Conservation (phyloP, 768 basidiomycete genomes). For the Termitomyces sp. region DNA sequence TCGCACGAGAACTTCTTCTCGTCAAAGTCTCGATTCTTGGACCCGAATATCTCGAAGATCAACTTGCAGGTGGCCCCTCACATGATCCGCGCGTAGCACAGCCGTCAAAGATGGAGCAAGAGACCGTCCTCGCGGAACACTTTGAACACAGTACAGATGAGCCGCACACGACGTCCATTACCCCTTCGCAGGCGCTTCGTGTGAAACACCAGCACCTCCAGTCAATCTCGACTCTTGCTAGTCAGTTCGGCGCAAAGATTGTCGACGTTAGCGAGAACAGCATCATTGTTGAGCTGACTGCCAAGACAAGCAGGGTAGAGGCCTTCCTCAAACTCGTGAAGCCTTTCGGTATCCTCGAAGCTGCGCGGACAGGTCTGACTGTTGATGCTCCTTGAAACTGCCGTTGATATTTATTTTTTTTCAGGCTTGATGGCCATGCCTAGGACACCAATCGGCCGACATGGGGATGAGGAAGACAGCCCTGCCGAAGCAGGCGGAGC, state of each 20-base stretch:
- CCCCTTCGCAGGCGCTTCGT: constrained; percentile 82
- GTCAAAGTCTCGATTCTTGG: constrained; percentile 97
- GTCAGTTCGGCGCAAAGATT: constrained; percentile 88
- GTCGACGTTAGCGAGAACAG: constrained; percentile 95
- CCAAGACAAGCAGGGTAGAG: constrained; percentile 86
- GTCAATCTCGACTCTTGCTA: constrained; percentile 77
- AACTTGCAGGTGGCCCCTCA: constrained; percentile 79
- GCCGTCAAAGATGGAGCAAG: constrained; percentile 59
- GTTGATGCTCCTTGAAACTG: neutral
- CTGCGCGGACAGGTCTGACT: constrained; percentile 78
- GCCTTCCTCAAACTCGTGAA: constrained; percentile 89
- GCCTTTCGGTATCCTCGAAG: constrained; percentile 94
- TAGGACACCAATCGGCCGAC: constrained; percentile 73
- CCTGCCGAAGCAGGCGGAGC: constrained; percentile 32
- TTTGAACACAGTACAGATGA: constrained; percentile 59
- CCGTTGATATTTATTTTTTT: constrained; percentile 1
- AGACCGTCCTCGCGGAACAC: constrained; percentile 66
- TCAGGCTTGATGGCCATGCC: constrained; percentile 98
- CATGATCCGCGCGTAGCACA: constrained; percentile 58
- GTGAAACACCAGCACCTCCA: constrained; percentile 86
- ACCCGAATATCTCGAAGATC: constrained; percentile 93
- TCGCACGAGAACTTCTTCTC: constrained; percentile 90
- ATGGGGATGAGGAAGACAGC: constrained; percentile 26
- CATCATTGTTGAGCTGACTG: constrained; percentile 92
- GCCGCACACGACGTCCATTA: constrained; percentile 37